Base-by-base conservation (phyloP, 1,284 basidiomycete genomes). In the Naganishia cerealis region DNA sequence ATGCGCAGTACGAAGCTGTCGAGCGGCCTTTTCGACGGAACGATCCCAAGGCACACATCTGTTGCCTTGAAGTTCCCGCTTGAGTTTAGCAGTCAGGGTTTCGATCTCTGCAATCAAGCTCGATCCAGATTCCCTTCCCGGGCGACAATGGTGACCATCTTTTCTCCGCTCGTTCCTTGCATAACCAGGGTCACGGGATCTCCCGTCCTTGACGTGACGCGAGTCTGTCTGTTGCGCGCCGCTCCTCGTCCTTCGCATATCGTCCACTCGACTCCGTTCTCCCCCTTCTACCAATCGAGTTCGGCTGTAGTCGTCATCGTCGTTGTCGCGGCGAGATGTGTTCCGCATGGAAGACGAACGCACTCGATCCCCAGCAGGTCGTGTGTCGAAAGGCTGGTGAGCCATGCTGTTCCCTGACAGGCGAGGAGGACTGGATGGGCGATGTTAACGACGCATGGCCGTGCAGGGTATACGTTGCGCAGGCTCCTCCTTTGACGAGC, bases 1-100 rank as follows among this genome's bases (percentile, higher is more conserved):
- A 78, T 92, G 48, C 2, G 62, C 56, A 13, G 59, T 61, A 6
- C 67, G 61, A 13, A 68, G 40, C 33, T 55, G 52, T n/a, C 62
- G 52, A 3, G 33, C 33, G 12, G 43, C 21, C 13, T 43, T 56
- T 29, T 63, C 59, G 18, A 68, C 52, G 13, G 59, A 18, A 18
- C 52, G 54, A 21, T 62, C 59, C 67, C 67, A 68, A 6, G 67
- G 67, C 15, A 62, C 50, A 15, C 21, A 38, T 40, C 46, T 33
- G 2, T 36, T 33, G 3, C 36, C 48, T 13, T 52, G 48, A 4
- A 63, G 50, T 40, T 53, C 29, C 18, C 42, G 48, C 21, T 63
- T 63, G 38, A 63, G 50, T 18, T 38, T 12, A 26, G 38, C 18
- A 36, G 61, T 63, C 9, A 40, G 61, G 46, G 21, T 21, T 63